Evolutionary conservation across 2,329 filamentous ascomycete genomes (phyloP), one percentile per base, ranked within the genome.

Genomic region (Corynespora cassiicola): DNA sequence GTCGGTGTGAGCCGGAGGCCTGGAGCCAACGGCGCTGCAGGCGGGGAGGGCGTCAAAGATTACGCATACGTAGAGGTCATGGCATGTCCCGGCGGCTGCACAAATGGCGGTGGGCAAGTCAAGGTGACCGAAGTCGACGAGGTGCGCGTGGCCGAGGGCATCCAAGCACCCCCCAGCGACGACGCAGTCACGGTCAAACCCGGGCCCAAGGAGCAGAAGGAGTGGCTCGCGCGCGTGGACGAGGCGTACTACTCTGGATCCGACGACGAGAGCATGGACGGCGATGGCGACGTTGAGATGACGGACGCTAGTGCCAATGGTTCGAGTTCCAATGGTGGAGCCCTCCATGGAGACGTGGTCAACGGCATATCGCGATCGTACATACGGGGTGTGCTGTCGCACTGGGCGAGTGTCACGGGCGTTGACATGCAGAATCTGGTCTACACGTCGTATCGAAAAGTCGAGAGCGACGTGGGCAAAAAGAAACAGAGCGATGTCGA

Each of bases 71-170:
- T 97, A 18, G 94, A 99, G 71, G 94, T 99, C 42, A 99, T 99
- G 94, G 94, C 94, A 10, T 99, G 94, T 68, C 94, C 94, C 0
- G 94, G 94, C n/a, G 94, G 94, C 3, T 99, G 94, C 72, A 99
- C 94, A 37, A 99, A 99, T 58, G 94, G 94, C 2, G 94, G 94
- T 23, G 94, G 94, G 1, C 94, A 99, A 73, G 85, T 99, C 64
- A 96, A 96, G 63, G 82, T 89, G 17, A 88, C 90, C 36, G 94
- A 97, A 64, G 82, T 87, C 6, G 72, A 68, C 26, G 66, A 69
- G 5, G 46, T 77, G 17, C 52, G 72, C 7, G 45, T 58, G 45
- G 45, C 50, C 15, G 59, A 62, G 49, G 58, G 54, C 4, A 16
- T 55, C 3, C 53, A 68, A n/a, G 58, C 59, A 29, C n/a, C n/a